These are phyloP conservation scores for Pseudocercospora musae DNA, from an alignment of 2,329 filamentous ascomycete species.

Conservation along the genomic window DNA sequence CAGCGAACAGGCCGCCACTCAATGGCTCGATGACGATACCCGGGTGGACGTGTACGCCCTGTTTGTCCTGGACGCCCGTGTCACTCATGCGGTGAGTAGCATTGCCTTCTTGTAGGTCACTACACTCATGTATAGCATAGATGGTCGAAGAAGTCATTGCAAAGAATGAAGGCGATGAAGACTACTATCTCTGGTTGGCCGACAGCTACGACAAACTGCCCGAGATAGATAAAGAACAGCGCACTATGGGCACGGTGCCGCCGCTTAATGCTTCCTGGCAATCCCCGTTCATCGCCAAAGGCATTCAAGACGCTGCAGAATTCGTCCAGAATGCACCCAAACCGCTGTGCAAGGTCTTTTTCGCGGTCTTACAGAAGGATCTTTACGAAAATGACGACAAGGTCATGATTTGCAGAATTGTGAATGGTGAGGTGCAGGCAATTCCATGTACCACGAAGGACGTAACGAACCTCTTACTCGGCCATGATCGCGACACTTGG, in stretches of 20 bases:
- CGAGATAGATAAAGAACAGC: background rate
- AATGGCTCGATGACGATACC: background rate
- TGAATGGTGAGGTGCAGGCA: slow-evolving; percentile 1
- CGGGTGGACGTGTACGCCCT: slow-evolving; percentile 4
- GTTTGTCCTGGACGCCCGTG: slow-evolving; percentile 1
- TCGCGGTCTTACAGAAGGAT: background rate
- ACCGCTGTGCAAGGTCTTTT: slow-evolving; percentile 5
- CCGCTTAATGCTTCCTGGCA: slow-evolving; percentile 6
- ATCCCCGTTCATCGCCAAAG: slow-evolving; percentile 10
- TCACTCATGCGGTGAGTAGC: background rate
- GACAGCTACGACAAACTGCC: slow-evolving; percentile 9
- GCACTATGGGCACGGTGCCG: background rate
- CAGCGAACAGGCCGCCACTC: background rate
- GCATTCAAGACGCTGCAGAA: background rate
- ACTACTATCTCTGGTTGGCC: slow-evolving; percentile 9
- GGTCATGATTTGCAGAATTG: slow-evolving; percentile 1
- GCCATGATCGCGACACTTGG: slow-evolving; percentile 8
- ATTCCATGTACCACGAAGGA: background rate
- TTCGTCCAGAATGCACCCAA: slow-evolving; percentile 7
- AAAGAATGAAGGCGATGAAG: slow-evolving; percentile 4
- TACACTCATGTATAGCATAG: background rate
- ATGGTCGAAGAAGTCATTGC: slow-evolving; percentile 7
- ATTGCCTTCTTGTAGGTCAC: background rate
- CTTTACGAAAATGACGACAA: background rate
- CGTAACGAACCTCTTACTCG: background rate